A percentile compares a stretch with the other conserved stretches of the same genome.
Evolutionary conservation across 1,284 basidiomycete species (phyloP).

Genomic region (Ceratobasidium sp.): DNA sequence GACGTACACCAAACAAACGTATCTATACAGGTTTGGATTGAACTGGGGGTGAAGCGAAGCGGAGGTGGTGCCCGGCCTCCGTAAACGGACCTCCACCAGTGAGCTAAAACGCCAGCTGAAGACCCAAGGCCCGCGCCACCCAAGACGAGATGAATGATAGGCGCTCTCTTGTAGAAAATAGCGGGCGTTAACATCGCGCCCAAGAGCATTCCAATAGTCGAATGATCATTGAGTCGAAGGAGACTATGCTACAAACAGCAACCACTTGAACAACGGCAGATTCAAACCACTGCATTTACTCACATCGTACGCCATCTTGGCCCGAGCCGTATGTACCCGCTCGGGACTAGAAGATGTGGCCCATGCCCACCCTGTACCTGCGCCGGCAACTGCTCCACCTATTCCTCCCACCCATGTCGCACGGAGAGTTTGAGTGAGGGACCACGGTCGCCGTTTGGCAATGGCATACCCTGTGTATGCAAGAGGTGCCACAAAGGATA

Average conservation of each 20-base stretch:
- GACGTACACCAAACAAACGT: too few species aligned
- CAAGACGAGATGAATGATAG: conserved; percentile 52
- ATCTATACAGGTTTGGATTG: conserved; percentile 1
- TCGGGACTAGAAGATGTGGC: conserved; percentile 41
- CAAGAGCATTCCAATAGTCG: conserved; percentile 69
- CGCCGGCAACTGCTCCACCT: conserved; percentile 53
- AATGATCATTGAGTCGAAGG: conserved; percentile 68
- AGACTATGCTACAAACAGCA: conserved; percentile 55
- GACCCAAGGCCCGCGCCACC: conserved; percentile 42
- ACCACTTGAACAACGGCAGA: too few species aligned
- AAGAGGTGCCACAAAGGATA: conserved; percentile 66
- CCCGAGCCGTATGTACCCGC: conserved; percentile 53
- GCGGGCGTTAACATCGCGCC: conserved; percentile 67
- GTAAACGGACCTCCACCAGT: conserved; percentile 22
- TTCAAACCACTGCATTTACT: conserved; percentile 40
- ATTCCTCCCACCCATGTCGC: conserved; percentile 73
- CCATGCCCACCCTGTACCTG: conserved; percentile 46
- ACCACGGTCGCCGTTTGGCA: conserved; percentile 61
- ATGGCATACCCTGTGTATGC: conserved; percentile 62
- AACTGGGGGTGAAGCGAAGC: not conserved
- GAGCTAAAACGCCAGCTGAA: conserved; percentile 29
- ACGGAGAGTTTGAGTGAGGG: conserved; percentile 65
- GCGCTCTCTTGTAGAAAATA: conserved; percentile 69
- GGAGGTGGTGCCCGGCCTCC: not conserved
- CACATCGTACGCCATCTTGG: conserved; percentile 64